A percentile compares a stretch with the other conserved stretches of the same genome.
phyloP scores from a whole-genome alignment of 805 yeast species.

The Candida mattraensis region DNA sequence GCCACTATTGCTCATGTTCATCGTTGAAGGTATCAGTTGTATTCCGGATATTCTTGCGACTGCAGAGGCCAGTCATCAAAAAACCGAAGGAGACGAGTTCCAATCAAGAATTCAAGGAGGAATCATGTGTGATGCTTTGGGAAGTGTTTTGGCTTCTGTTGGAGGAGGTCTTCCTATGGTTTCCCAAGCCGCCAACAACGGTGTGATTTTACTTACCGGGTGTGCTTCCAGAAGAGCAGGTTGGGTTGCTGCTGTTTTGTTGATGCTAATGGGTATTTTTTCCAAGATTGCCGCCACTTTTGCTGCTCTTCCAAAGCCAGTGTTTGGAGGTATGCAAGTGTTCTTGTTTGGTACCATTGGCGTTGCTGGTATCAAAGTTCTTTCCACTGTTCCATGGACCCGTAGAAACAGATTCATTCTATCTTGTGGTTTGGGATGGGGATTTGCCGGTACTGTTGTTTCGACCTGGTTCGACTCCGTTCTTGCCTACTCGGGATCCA shows the following conservation, averaged over 20 bases:
- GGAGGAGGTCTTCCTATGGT: conserved; percentile 76
- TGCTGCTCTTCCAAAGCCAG: conserved; percentile 65
- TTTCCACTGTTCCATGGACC: conserved; percentile 32
- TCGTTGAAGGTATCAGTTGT: conserved; percentile 76
- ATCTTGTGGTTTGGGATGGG: conserved; percentile 44
- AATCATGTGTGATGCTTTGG: conserved; percentile 73
- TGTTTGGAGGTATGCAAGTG: conserved; percentile 68
- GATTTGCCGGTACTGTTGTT: conserved; percentile 42
- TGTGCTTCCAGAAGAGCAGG: conserved; percentile 62
- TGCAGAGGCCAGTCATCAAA: conserved; percentile 73
- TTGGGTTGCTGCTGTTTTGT: conserved; percentile 57
- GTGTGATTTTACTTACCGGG: conserved; percentile 79
- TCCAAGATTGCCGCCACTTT: conserved; percentile 76
- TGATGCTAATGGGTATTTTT: conserved; percentile 75
- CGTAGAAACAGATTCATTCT: conserved; percentile 46
- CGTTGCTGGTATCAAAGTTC: conserved; percentile 35
- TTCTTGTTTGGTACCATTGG: conserved; percentile 41
- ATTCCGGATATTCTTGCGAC: conserved; percentile 89
- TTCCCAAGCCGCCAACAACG: conserved; percentile 84
- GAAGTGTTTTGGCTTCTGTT: conserved; percentile 67
- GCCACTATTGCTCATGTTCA: conserved; percentile 70
- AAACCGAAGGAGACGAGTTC: conserved; percentile 68
- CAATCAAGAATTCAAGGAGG: conserved; percentile 88
- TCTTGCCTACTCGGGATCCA: conserved; percentile 40
- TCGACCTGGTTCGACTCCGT: conserved; percentile 41